These are phyloP conservation scores for Naganishia liquefaciens DNA, from an alignment of 1,284 basidiomycete genomes.

Conservation along the genomic window DNA sequence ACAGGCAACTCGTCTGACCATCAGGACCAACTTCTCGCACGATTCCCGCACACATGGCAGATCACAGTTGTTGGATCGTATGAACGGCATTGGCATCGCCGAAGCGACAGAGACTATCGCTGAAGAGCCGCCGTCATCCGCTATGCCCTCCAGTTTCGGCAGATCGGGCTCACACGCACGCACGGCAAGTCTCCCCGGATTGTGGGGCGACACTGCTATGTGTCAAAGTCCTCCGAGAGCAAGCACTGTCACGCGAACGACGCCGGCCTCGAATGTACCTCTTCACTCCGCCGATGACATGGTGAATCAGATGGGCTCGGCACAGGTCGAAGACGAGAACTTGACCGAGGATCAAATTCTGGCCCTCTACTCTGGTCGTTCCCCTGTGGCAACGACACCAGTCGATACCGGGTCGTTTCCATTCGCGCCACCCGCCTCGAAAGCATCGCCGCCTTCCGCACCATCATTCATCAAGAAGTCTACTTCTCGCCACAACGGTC, in stretches of 20 bases:
- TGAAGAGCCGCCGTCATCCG: not conserved
- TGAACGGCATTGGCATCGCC: not conserved
- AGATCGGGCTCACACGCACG: conserved; percentile 6
- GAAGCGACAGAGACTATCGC: not conserved
- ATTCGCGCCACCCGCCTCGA: not conserved
- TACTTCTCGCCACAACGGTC: conserved; percentile 37
- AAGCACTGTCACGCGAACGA: not conserved
- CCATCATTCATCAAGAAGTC: conserved; percentile 26
- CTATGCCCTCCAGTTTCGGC: not conserved
- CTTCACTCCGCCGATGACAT: conserved; percentile 10
- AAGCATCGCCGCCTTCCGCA: not conserved
- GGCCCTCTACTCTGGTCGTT: conserved; percentile 19
- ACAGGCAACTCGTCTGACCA: conserved; percentile 4
- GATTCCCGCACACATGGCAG: conserved; percentile 1
- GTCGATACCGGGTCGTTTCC: conserved; percentile 7
- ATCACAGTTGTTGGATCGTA: conserved; percentile 6
- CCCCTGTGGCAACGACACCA: conserved; percentile 13
- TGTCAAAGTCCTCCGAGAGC: conserved; percentile 21
- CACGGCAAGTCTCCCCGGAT: conserved; percentile 9
- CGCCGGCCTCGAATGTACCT: not conserved
- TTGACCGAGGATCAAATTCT: conserved; percentile 26
- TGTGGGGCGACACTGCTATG: conserved; percentile 8
- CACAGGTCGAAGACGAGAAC: not conserved
- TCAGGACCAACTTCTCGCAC: conserved; percentile 20
- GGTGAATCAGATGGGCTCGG: conserved; percentile 4